A percentile compares a stretch with the other conserved stretches of the same genome.
Evolutionary conservation across 179 eudicot species (phyloP).

Genomic region (Spinacia oleracea): DNA sequence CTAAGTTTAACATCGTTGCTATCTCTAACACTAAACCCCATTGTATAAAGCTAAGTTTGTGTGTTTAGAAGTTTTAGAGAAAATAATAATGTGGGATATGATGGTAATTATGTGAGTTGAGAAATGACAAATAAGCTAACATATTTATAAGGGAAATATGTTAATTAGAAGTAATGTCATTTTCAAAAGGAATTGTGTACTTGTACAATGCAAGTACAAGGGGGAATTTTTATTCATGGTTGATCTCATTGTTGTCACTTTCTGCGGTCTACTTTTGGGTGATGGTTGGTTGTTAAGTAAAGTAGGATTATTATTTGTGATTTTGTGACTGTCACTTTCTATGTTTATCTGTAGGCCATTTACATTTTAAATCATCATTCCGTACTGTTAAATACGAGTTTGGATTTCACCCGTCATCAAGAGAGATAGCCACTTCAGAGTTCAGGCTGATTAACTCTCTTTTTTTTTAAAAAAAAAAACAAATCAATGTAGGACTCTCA

Average conservation of each 20-base stretch:
- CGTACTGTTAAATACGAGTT: too few species aligned
- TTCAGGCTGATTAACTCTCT: too few species aligned
- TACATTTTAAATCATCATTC: not conserved
- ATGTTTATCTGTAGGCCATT: constrained; percentile 9
- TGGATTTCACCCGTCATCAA: too few species aligned
- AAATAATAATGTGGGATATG: too few species aligned
- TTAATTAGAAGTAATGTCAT: not conserved
- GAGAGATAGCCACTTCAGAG: too few species aligned
- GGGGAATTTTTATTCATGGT: constrained; percentile 1
- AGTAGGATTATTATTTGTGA: constrained; percentile 4
- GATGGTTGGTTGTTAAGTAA: constrained; percentile 16
- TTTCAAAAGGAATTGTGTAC: not conserved
- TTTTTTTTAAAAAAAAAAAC: too few species aligned
- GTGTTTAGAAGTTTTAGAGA: not conserved
- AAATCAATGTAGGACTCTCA: too few species aligned
- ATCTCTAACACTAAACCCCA: constrained; percentile 21
- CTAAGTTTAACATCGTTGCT: not conserved
- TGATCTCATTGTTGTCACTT: constrained; percentile 1
- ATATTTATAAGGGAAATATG: constrained; percentile 10
- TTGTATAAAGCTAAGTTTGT: too few species aligned
- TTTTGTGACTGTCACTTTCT: constrained; percentile 10
- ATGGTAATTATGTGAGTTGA: not conserved
- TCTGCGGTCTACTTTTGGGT: constrained; percentile 7
- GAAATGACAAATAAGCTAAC: not conserved
- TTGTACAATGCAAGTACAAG: constrained; percentile 23